These are phyloP conservation scores for Penicillium antarcticum DNA, from an alignment of 495 filamentous ascomycete species.

Conservation along the genomic window DNA sequence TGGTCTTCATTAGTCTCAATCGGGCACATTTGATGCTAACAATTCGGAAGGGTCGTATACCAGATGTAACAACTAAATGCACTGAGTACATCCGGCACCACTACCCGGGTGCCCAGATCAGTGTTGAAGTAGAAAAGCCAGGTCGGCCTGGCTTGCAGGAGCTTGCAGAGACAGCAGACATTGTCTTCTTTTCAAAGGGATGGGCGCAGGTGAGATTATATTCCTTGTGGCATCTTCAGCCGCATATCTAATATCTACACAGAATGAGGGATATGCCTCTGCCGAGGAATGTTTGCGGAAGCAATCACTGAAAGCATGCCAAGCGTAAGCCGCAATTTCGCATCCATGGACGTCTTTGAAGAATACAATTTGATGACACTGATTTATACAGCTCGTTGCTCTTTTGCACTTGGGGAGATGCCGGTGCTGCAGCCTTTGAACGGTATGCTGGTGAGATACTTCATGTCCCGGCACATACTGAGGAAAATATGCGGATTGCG, in stretches of 20 bases:
- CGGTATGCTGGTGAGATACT: constrained; percentile 31
- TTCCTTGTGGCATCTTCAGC: not conserved
- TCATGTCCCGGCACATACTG: constrained; percentile 44
- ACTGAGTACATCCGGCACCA: constrained; percentile 52
- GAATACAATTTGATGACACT: not conserved
- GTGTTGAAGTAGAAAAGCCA: constrained; percentile 71
- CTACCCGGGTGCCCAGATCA: constrained; percentile 49
- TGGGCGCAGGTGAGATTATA: constrained; percentile 59
- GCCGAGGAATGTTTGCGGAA: constrained; percentile 47
- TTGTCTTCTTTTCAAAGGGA: constrained; percentile 66
- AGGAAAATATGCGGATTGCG: constrained; percentile 4
- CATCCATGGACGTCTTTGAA: not conserved
- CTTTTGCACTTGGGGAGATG: constrained; percentile 66
- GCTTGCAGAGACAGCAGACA: constrained; percentile 60
- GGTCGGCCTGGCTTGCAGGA: constrained; percentile 55
- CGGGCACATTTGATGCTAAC: not conserved
- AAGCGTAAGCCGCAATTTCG: constrained; percentile 34
- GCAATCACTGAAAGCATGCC: constrained; percentile 38
- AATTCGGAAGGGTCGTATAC: constrained; percentile 57
- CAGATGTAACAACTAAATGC: constrained; percentile 59
- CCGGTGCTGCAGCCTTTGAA: constrained; percentile 53
- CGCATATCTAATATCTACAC: not conserved
- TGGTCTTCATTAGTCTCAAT: not conserved
- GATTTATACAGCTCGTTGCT: constrained; percentile 46
- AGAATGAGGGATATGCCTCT: constrained; percentile 47